Conservation (phyloP, 176 grass and related monocot genomes). For the Lolium rigidum region DNA sequence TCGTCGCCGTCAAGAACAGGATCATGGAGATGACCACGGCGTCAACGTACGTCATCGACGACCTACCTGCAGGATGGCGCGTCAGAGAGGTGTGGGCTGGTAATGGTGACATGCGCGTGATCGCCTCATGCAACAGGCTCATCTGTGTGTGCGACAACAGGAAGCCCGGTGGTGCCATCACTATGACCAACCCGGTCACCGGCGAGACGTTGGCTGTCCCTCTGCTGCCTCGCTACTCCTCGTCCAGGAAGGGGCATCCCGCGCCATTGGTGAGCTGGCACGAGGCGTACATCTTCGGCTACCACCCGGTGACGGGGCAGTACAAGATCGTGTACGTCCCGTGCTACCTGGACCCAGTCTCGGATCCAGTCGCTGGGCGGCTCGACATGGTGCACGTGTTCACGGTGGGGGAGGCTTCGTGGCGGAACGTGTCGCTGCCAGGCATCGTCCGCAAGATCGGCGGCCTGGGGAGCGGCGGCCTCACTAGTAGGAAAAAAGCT, state of each 20-base stretch:
- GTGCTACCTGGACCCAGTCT: not conserved
- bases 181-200: not conserved
- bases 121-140: not conserved
- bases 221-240: not conserved
- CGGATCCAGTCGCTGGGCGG: not conserved
- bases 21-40: not conserved
- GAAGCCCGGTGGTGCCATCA: not conserved
- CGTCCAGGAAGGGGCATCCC: not conserved
- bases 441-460: not conserved
- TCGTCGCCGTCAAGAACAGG: not conserved
- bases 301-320: not conserved
- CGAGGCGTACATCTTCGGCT: not conserved
- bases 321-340: not conserved
- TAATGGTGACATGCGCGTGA: not conserved
- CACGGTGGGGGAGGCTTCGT: not conserved
- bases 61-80: not conserved
- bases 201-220: not conserved
- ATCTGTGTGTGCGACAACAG: not conserved
- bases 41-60: not conserved
- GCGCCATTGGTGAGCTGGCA: not conserved
- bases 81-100: not conserved
- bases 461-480: not conserved
- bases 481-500: too few relatives aligned
- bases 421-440: not conserved
- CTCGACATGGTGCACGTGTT: not conserved